Evolutionary conservation across 148 eudicot species (phyloP).

Genomic region (Cornus kousa): DNA sequence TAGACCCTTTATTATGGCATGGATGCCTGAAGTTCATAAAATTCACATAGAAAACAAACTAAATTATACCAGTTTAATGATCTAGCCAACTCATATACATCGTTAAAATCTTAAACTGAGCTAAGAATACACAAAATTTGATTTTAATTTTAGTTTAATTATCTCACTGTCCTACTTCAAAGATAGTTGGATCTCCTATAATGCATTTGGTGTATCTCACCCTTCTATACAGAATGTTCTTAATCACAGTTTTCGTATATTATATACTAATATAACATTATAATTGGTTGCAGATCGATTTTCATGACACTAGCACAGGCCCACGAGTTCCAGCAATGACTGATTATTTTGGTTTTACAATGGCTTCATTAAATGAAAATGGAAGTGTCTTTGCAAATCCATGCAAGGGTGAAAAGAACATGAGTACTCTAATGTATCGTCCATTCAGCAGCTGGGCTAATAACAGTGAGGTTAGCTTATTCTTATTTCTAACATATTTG

Average conservation of each 20-base stretch:
- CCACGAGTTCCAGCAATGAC: conserved; percentile 98
- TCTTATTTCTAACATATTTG: background rate
- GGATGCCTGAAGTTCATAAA: background rate
- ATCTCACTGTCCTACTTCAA: background rate
- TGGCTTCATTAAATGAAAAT: conserved; percentile 90
- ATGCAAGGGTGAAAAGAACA: conserved; percentile 79
- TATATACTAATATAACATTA: background rate
- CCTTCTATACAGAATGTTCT: background rate
- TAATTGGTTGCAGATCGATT: conserved; percentile 72
- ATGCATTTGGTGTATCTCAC: background rate
- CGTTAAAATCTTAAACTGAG: background rate
- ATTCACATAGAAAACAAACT: background rate
- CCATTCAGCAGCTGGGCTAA: conserved; percentile 98
- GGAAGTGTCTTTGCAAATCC: conserved; percentile 97
- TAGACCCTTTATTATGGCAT: background rate
- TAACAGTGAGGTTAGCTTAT: conserved; percentile 79
- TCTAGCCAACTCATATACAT: background rate
- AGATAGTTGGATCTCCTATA: background rate
- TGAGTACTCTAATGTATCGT: conserved; percentile 98
- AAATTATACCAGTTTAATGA: background rate
- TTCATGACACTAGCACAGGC: conserved; percentile 97
- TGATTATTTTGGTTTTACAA: conserved; percentile 94
- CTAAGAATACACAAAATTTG: background rate
- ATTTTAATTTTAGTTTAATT: background rate
- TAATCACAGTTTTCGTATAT: background rate